Evolutionary conservation across 257 asterid genomes (phyloP).

Genomic region (Salvia miltiorrhiza): DNA sequence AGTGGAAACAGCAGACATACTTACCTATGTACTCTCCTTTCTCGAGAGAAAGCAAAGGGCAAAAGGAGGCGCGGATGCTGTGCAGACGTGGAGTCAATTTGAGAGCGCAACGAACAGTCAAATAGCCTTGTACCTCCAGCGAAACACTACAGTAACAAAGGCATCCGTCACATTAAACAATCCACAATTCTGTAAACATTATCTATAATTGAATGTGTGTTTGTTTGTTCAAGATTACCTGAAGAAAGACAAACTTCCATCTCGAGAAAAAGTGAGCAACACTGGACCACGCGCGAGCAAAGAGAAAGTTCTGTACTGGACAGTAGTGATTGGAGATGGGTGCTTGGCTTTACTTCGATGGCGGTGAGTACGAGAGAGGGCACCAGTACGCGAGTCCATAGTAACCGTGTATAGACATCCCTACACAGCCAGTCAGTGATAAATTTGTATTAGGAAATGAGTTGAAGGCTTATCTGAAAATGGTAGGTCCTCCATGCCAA

Average conservation of each 20-base stretch:
- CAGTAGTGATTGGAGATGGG: conserved; percentile 77
- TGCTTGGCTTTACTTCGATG: conserved; percentile 62
- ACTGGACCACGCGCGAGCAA: conserved; percentile 93
- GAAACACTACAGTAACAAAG: conserved; percentile 55
- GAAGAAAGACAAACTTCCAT: conserved; percentile 92
- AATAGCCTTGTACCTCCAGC: conserved; percentile 81
- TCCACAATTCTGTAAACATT: background rate
- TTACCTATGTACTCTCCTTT: conserved; percentile 98
- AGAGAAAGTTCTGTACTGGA: conserved; percentile 88
- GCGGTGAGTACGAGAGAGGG: conserved; percentile 77
- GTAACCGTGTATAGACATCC: conserved; percentile 77
- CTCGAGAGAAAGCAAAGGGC: conserved; percentile 98
- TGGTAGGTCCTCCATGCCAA: conserved; percentile 5
- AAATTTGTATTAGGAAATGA: conserved; percentile 12
- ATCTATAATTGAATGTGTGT: background rate
- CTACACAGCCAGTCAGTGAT: conserved; percentile 43
- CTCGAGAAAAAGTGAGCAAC: conserved; percentile 72
- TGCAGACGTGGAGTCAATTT: conserved; percentile 78
- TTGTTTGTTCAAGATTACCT: conserved; percentile 50
- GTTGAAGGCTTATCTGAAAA: conserved; percentile 5
- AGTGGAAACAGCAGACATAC: conserved; percentile 29
- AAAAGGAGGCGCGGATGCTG: conserved; percentile 91
- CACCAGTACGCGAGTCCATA: conserved; percentile 78
- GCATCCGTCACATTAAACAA: conserved; percentile 8
- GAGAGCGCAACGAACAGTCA: conserved; percentile 85